A percentile compares a stretch with the other conserved stretches of the same genome.
Conservation (phyloP, 768 basidiomycete species). For the Cyclocybe cylindracea region DNA sequence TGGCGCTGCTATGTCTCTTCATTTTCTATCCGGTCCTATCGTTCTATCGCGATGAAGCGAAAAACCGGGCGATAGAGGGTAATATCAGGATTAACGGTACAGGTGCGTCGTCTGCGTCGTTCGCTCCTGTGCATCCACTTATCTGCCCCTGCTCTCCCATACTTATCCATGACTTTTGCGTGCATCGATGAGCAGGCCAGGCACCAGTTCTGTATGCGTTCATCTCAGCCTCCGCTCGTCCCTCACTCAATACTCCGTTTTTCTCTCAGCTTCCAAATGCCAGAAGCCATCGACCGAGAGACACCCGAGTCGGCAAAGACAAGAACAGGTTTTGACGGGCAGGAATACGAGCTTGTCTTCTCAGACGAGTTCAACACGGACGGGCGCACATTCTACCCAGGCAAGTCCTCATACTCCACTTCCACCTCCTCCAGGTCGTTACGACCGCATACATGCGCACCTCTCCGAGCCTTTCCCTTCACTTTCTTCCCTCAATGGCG, state of each 20-base stretch:
- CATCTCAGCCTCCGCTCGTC: background rate
- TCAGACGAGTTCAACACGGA: constrained; percentile 75
- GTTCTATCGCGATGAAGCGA: constrained; percentile 42
- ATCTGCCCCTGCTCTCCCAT: background rate
- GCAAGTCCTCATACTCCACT: constrained; percentile 9
- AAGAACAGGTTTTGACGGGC: constrained; percentile 72
- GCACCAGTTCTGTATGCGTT: constrained; percentile 49
- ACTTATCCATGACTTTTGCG: background rate
- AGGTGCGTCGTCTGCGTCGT: constrained; percentile 21
- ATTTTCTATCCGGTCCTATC: constrained; percentile 75
- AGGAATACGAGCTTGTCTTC: constrained; percentile 69
- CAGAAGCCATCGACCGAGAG: constrained; percentile 64
- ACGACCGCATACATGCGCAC: no score
- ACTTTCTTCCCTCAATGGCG: no score
- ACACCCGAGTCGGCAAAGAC: constrained; percentile 63
- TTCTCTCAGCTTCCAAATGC: constrained; percentile 42
- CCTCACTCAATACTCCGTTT: background rate
- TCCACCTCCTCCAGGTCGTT: no score
- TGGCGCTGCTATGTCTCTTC: constrained; percentile 70
- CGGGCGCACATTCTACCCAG: constrained; percentile 64
- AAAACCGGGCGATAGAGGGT: constrained; percentile 51
- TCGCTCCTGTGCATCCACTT: background rate
- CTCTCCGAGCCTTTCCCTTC: no score
- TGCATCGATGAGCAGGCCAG: constrained; percentile 45
- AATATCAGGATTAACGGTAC: constrained; percentile 68